A percentile compares a stretch with the other conserved stretches of the same genome.
These are phyloP conservation scores for Puccinia triticina DNA, from an alignment of 1,284 basidiomycete species.

Conservation along the genomic window DNA sequence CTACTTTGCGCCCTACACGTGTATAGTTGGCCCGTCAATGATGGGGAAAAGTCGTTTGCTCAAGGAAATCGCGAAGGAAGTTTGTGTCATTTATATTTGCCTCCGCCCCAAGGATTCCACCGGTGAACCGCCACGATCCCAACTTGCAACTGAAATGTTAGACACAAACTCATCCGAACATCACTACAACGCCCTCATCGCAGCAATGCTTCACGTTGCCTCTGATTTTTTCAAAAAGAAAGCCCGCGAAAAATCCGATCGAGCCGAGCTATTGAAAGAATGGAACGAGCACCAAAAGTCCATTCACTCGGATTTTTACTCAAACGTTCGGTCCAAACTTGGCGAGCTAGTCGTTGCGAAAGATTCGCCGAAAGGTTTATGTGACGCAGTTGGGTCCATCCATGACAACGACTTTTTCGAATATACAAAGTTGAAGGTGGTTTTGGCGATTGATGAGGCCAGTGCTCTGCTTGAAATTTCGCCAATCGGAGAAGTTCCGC, in stretches of 20 bases:
- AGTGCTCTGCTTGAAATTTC: background rate
- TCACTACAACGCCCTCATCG: background rate
- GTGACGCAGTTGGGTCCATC: background rate
- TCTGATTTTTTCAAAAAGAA: background rate
- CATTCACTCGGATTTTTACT: background rate
- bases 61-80: background rate
- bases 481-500: background rate
- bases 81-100: slow-evolving; percentile 17
- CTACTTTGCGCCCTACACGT: background rate
- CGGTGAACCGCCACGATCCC: background rate
- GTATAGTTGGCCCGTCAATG: background rate
- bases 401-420: background rate
- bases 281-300: background rate
- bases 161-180: background rate
- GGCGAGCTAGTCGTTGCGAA: too few species aligned
- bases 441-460: background rate
- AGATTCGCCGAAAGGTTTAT: too few species aligned
- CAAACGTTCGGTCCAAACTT: background rate
- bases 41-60: background rate
- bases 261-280: background rate
- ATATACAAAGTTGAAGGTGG: background rate
- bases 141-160: background rate
- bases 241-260: background rate
- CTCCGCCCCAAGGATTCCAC: background rate
- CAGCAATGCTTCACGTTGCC: background rate